These are phyloP conservation scores for Peribolospora baueri DNA, from an alignment of 768 basidiomycete species.

Conservation along the genomic window DNA sequence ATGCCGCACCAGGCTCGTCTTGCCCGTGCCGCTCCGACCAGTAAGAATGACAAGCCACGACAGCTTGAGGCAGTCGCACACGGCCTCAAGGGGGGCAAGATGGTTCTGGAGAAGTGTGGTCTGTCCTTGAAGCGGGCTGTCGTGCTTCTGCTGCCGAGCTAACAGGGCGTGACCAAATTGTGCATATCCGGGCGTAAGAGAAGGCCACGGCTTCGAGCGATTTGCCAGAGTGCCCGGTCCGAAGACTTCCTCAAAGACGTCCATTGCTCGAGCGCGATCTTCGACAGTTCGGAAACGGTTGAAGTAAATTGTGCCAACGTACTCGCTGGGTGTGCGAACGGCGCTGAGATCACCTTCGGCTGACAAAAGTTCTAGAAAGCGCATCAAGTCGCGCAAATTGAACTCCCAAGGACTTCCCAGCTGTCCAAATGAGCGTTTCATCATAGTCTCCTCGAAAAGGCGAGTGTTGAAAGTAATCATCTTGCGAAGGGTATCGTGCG, in stretches of 20 bases:
- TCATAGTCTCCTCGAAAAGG: constrained; percentile 41
- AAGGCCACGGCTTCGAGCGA: constrained; percentile 21
- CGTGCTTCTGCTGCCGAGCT: constrained; percentile 18
- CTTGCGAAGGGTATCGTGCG: constrained; percentile 29
- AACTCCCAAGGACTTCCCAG: constrained; percentile 92
- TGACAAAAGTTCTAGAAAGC: constrained; percentile 43
- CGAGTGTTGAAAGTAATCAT: constrained; percentile 67
- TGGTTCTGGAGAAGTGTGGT: constrained; percentile 38
- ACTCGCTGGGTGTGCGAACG: constrained; percentile 28
- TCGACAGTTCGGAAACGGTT: constrained; percentile 54
- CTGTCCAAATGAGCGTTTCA: constrained; percentile 35
- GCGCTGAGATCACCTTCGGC: constrained; percentile 16
- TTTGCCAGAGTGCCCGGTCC: constrained; percentile 6
- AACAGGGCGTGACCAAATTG: constrained; percentile 42
- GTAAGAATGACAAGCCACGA: constrained; percentile 78
- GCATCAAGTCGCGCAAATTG: constrained; percentile 77
- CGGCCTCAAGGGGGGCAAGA: constrained; percentile 41
- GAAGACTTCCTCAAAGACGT: constrained; percentile 19
- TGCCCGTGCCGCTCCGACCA: constrained; percentile 48
- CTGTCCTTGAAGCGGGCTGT: constrained; percentile 14
- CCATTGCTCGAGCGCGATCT: constrained; percentile 30
- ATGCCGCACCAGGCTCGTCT: constrained; percentile 45
- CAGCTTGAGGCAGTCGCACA: constrained; percentile 45
- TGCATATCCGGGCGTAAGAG: constrained; percentile 18
- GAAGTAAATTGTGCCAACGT: constrained; percentile 50